Evolutionary conservation across 2,329 filamentous ascomycete genomes (phyloP).

Genomic region (Talaromyces sp.): DNA sequence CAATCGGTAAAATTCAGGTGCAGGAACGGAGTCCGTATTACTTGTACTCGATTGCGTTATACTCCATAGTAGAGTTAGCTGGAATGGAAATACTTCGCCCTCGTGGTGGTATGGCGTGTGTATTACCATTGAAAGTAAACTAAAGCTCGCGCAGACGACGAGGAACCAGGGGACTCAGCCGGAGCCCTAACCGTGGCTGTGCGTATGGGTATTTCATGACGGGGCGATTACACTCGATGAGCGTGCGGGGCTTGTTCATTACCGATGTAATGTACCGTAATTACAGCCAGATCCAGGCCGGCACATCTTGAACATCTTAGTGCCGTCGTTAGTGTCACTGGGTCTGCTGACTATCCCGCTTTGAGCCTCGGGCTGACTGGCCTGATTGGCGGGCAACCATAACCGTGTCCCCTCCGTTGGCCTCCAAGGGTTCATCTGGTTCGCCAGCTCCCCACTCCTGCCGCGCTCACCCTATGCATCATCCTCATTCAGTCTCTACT

Average conservation of each 20-base stretch:
- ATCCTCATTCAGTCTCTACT: neutral
- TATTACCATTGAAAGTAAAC: neutral
- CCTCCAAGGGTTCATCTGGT: neutral
- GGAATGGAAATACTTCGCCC: neutral
- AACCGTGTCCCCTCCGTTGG: neutral
- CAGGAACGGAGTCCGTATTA: neutral
- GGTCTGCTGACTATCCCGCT: neutral
- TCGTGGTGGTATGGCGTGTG: slow-evolving; percentile 3
- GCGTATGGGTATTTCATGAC: neutral
- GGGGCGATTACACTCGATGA: neutral
- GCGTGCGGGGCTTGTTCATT: too few species aligned
- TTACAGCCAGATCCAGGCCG: neutral
- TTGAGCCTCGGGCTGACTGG: neutral
- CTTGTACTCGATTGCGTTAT: slow-evolving; percentile 3
- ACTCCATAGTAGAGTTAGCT: neutral
- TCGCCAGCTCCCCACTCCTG: neutral
- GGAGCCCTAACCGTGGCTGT: neutral
- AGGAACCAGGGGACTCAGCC: neutral
- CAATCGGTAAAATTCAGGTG: neutral
- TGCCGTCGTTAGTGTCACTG: neutral
- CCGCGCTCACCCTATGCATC: neutral
- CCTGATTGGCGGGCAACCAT: neutral
- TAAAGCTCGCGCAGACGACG: neutral
- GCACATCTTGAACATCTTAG: neutral
- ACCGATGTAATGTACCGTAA: neutral